Evolutionary conservation across 768 basidiomycete species (phyloP), one percentile per base, ranked within the genome.

Genomic region (Lactarius vividus): DNA sequence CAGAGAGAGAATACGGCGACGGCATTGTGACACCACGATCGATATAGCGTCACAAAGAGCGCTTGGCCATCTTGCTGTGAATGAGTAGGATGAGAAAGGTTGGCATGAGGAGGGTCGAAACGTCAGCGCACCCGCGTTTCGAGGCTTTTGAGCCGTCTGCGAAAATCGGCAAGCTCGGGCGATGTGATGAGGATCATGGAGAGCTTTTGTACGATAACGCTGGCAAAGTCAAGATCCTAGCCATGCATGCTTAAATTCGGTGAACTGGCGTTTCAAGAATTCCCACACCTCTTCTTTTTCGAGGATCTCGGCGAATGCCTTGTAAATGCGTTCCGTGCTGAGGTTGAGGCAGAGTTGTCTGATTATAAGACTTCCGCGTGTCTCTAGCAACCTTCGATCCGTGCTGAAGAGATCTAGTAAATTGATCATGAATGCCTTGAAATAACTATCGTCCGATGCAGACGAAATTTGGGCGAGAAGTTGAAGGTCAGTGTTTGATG

Each of bases 1-100:
- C 97, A 99, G 7, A 99, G 82, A 1, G 97, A 94, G 74, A 99
- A 97, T 1, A 94, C 94, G 0, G 97, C 90, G 52, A 98, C 96
- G 1, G 96, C 92, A 73, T 98, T 98, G 72, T 99, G 97, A 74
- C 95, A 98, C 97, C 97, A 99, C 23, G 95, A 98, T 23, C 94
- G 84, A 72, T 99, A 99, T 3, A 99, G 79, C 0, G 91, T 92
- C 13, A 91, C 92, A 75, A 98, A 99, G 26, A 99, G 76, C 18
- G 92, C 92, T 78, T 98, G 97, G 3, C 96, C 96, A 70, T 99
- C 97, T 91, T 96, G 88, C 87, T 89, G 65, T 39, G 7, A 40
- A 59, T n/a, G 58, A 33, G 26, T 26, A 54, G 13, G 6, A 28
- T 60, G 49, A 57, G 53, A 52, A 52, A 52, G 13, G 23, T 6